These are phyloP conservation scores for Avena sativa DNA, from an alignment of 176 grass and related monocot genomes.

Conservation along the genomic window DNA sequence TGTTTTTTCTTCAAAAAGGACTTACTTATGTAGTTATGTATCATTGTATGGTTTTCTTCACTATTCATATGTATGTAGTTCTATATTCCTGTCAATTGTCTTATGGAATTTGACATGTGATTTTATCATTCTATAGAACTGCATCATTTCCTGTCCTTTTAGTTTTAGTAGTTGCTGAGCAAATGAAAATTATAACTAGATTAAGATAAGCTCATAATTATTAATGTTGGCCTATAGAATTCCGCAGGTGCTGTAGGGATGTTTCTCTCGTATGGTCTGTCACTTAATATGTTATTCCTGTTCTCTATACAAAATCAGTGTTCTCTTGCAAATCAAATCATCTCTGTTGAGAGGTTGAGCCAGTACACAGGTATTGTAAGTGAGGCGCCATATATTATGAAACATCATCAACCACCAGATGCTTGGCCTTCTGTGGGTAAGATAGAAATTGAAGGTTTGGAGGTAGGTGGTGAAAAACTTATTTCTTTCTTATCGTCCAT, in stretches of 20 bases:
- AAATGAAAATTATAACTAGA: no score
- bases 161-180: no score
- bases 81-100: no score
- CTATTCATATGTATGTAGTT: no score
- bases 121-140: no score
- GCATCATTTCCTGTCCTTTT: no score
- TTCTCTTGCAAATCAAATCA: constrained; percentile 64
- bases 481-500: background rate
- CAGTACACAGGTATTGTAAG: constrained; percentile 66
- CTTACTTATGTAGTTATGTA: no score
- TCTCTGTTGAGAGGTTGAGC: constrained; percentile 70
- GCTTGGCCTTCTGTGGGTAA: constrained; percentile 63
- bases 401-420: constrained; percentile 37
- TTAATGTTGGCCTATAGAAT: background rate
- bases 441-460: constrained; percentile 57
- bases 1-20: no score
- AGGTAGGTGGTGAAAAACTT: constrained; percentile 36
- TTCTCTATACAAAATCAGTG: constrained; percentile 70
- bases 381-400: constrained; percentile 50
- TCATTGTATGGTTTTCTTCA: no score
- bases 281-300: constrained; percentile 57
- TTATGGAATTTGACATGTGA: no score
- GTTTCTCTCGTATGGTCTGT: constrained; percentile 71
- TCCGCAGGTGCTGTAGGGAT: constrained; percentile 64
- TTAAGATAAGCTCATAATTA: no score